Evolutionary conservation across 768 basidiomycete genomes (phyloP).

Genomic region (Cyathus striatus): DNA sequence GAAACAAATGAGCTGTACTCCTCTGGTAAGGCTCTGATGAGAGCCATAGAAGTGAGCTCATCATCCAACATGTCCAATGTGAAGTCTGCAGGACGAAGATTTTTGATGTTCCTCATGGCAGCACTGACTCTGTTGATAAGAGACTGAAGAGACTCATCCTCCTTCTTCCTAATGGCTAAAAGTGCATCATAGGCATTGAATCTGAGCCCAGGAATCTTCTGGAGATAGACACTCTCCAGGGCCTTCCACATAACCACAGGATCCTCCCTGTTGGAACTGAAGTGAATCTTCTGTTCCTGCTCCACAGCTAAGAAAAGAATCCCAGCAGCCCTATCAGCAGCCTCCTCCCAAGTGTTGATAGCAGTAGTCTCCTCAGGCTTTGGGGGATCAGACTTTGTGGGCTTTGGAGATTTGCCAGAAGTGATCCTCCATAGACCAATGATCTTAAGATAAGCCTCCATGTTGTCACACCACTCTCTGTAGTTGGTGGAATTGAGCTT

Average conservation of each 20-base stretch:
- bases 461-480: too few relatives aligned
- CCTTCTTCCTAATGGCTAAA: conserved; percentile 1
- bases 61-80: not conserved
- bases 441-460: too few relatives aligned
- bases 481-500: too few relatives aligned
- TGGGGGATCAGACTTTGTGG: too few relatives aligned
- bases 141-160: conserved; percentile 1
- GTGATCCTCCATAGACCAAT: too few relatives aligned
- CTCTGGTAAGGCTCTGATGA: not conserved
- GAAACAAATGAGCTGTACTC: not conserved
- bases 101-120: not conserved
- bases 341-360: not conserved
- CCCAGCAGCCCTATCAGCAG: not conserved
- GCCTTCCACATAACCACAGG: not conserved
- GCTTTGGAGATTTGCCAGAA: too few relatives aligned
- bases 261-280: not conserved
- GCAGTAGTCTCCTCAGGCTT: too few relatives aligned
- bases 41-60: not conserved
- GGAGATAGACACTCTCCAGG: not conserved
- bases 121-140: not conserved
- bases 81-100: not conserved
- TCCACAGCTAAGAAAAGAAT: not conserved
- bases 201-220: not conserved
- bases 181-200: conserved; percentile 5
- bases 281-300: not conserved